phyloP scores from a whole-genome alignment of 2,329 filamentous ascomycete species.

The Sclerotinia subarctica region DNA sequence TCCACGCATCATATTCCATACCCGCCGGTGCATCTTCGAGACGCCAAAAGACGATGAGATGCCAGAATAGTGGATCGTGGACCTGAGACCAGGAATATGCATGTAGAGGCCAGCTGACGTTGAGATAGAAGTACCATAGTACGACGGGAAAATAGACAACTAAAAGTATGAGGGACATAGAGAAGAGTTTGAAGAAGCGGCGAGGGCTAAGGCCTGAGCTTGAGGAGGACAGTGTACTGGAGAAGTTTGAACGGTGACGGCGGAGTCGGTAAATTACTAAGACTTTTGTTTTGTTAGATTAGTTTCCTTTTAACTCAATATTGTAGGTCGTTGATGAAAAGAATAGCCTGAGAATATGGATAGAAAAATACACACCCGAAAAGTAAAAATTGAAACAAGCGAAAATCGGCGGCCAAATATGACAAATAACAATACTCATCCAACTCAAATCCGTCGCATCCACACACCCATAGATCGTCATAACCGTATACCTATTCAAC shows the following conservation, averaged over 20 bases:
- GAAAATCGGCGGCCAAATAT: slow-evolving; percentile 55
- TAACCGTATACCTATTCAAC: slow-evolving; percentile 54
- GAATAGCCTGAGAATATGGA: too few species aligned
- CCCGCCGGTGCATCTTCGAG: slow-evolving; percentile 41
- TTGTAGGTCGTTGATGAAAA: too few species aligned
- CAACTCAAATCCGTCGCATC: slow-evolving; percentile 54
- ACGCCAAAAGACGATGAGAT: slow-evolving; percentile 47
- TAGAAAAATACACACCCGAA: slow-evolving; percentile 50
- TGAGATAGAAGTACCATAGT: slow-evolving; percentile 52
- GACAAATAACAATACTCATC: slow-evolving; percentile 52
- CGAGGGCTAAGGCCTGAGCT: slow-evolving; percentile 53
- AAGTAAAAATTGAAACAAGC: slow-evolving; percentile 53
- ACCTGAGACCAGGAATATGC: slow-evolving; percentile 52
- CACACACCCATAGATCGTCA: slow-evolving; percentile 57
- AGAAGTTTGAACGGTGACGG: slow-evolving; percentile 57
- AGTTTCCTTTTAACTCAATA: too few species aligned
- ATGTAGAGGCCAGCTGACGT: slow-evolving; percentile 40
- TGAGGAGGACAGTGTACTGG: slow-evolving; percentile 50
- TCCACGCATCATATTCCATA: slow-evolving; percentile 54
- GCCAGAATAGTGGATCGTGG: slow-evolving; percentile 50
- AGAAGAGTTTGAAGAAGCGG: slow-evolving; percentile 59
- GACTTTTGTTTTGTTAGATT: slow-evolving; percentile 41
- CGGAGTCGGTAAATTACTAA: slow-evolving; percentile 59
- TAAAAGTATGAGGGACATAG: slow-evolving; percentile 52
- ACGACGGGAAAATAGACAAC: slow-evolving; percentile 52